Percentiles rank a stretch among this genome's conserved stretches.
These are phyloP conservation scores for Aspergillus neotritici DNA, from an alignment of 2,329 filamentous ascomycete species.

Conservation along the genomic window DNA sequence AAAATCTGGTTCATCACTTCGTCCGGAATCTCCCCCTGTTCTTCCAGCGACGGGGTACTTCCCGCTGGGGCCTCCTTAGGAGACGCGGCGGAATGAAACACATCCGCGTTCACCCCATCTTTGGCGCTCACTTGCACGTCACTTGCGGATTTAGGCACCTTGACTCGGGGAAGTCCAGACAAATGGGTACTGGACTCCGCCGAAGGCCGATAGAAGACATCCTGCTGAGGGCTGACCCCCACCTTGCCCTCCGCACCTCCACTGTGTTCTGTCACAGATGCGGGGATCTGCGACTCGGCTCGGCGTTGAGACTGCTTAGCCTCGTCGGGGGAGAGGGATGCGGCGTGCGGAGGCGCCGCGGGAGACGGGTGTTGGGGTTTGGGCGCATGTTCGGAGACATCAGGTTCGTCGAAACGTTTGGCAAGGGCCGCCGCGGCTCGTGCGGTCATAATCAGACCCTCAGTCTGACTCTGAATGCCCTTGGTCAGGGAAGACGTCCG, in stretches of 20 bases:
- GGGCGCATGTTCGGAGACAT: conserved; percentile 20
- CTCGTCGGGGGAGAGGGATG: conserved; percentile 35
- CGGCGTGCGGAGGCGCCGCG: conserved; percentile 22
- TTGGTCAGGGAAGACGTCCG: conserved; percentile 61
- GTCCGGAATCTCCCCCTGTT: conserved; percentile 48
- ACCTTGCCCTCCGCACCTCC: conserved; percentile 26
- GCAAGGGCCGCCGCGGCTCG: conserved; percentile 57
- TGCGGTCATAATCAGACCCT: conserved; percentile 56
- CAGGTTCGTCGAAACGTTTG: conserved; percentile 50
- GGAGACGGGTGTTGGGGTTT: conserved; percentile 17
- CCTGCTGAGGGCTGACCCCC: conserved; percentile 50
- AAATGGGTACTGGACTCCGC: conserved; percentile 42
- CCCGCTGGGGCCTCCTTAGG: conserved; percentile 10
- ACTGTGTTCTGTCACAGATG: conserved; percentile 41
- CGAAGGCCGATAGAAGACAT: conserved; percentile 53
- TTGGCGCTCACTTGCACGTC: conserved; percentile 40
- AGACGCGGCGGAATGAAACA: conserved; percentile 42
- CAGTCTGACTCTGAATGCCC: conserved; percentile 56
- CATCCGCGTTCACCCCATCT: conserved; percentile 50
- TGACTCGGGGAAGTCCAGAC: conserved; percentile 50
- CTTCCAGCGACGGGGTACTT: conserved; percentile 16
- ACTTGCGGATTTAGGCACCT: conserved; percentile 50
- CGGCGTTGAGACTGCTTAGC: conserved; percentile 45
- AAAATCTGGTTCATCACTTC: conserved; percentile 59
- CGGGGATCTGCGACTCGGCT: conserved; percentile 50